Percentiles rank a stretch among this genome's conserved stretches.
Evolutionary conservation across 2,329 filamentous ascomycete genomes (phyloP).

Genomic region (Mariannaea sp.): DNA sequence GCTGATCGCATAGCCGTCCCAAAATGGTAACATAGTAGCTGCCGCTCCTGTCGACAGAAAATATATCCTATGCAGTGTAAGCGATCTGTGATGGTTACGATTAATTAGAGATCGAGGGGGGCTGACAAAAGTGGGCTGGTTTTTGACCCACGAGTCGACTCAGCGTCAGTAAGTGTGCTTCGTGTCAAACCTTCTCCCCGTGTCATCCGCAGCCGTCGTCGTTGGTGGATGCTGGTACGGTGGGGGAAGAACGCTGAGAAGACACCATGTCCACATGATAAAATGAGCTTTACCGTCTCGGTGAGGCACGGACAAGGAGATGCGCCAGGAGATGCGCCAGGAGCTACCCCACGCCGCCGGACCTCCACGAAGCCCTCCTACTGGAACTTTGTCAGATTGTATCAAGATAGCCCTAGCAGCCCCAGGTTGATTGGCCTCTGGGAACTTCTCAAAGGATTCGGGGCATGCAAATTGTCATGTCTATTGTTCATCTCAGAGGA

Average conservation of each 20-base stretch:
- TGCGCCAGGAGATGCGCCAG: constrained; percentile 12
- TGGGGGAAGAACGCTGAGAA: constrained; percentile 19
- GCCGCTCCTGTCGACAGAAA: not conserved
- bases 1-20: not conserved
- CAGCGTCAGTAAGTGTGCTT: constrained; percentile 2
- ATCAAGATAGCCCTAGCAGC: not conserved
- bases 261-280: constrained; percentile 26
- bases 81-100: not conserved
- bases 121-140: constrained; percentile 15
- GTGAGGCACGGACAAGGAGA: constrained; percentile 23
- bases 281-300: constrained; percentile 27
- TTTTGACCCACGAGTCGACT: constrained; percentile 1
- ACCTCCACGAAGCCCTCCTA: constrained; percentile 19
- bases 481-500: constrained; percentile 20
- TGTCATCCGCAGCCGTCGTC: constrained; percentile 20
- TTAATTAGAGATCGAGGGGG: not conserved
- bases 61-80: no score
- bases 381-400: not conserved
- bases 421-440: constrained; percentile 6
- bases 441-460: constrained; percentile 5
- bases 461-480: constrained; percentile 27
- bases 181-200: constrained; percentile 9
- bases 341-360: constrained; percentile 25
- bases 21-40: not conserved
- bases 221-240: constrained; percentile 21